These are phyloP conservation scores for Phytophthora pistaciae DNA, from an alignment of 352 stramenopile species.

Conservation along the genomic window DNA sequence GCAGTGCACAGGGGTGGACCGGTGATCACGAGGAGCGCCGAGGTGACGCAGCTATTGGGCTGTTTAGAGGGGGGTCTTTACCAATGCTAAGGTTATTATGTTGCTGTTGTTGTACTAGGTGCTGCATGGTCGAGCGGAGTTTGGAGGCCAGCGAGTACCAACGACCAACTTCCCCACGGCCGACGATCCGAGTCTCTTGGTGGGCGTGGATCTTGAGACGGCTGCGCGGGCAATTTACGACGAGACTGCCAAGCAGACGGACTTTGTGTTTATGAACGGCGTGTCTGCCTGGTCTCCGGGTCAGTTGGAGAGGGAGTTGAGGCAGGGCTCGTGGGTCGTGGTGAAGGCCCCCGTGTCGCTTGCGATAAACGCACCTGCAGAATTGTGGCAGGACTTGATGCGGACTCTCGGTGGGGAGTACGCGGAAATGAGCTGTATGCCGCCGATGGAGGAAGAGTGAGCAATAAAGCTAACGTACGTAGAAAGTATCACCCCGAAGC, in stretches of 20 bases:
- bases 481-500: slow-evolving; percentile 20
- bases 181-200: slow-evolving; percentile 61
- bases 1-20: slow-evolving; percentile 71
- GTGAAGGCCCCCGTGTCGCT: slow-evolving; percentile 79
- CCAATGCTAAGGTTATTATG: not conserved
- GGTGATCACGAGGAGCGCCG: slow-evolving; percentile 65
- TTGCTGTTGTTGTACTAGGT: slow-evolving; percentile 40
- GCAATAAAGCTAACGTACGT: slow-evolving; percentile 18
- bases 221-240: slow-evolving; percentile 68
- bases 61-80: not conserved
- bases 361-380: slow-evolving; percentile 65
- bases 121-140: slow-evolving; percentile 60
- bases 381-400: slow-evolving; percentile 84
- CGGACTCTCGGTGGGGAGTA: slow-evolving; percentile 72
- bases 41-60: slow-evolving; percentile 39
- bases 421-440: slow-evolving; percentile 75
- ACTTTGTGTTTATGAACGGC: slow-evolving; percentile 85
- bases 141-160: slow-evolving; percentile 67
- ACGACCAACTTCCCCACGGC: slow-evolving; percentile 56
- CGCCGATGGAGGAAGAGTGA: slow-evolving; percentile 52
- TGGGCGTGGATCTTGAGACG: slow-evolving; percentile 72
- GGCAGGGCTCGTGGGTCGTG: slow-evolving; percentile 74
- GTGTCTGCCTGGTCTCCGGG: slow-evolving; percentile 75
- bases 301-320: slow-evolving; percentile 78
- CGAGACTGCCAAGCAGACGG: slow-evolving; percentile 55